A percentile compares a stretch with the other conserved stretches of the same genome.
Evolutionary conservation across 345 rosid species (phyloP).

Genomic region (Sisymbrium irio): DNA sequence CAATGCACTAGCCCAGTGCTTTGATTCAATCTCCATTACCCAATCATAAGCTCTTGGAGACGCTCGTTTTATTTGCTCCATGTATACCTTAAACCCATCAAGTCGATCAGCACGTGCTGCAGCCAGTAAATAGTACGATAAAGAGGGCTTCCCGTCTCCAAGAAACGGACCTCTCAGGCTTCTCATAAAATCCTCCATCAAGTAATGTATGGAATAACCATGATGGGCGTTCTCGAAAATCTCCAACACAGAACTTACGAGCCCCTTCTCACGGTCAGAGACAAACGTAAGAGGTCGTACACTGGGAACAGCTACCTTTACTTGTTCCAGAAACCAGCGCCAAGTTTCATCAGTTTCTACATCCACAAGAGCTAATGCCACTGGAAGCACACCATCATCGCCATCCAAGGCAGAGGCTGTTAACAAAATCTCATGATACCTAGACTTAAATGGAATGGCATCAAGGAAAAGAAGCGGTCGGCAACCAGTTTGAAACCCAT

Average conservation of each 20-base stretch:
- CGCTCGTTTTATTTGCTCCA: constrained; percentile 60
- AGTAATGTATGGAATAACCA: constrained; percentile 71
- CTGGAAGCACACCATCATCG: constrained; percentile 67
- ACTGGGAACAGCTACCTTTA: constrained; percentile 54
- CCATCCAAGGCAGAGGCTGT: constrained; percentile 86
- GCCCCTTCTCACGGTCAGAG: constrained; percentile 71
- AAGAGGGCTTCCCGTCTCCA: constrained; percentile 75
- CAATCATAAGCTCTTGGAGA: constrained; percentile 78
- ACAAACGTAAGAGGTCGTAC: constrained; percentile 64
- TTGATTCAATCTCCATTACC: constrained; percentile 69
- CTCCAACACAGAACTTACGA: constrained; percentile 54
- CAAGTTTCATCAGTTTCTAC: constrained; percentile 70
- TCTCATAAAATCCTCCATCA: constrained; percentile 70
- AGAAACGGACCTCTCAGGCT: constrained; percentile 73
- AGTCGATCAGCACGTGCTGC: constrained; percentile 73
- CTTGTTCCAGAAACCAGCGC: constrained; percentile 81
- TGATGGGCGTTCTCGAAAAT: constrained; percentile 63
- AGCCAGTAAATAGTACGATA: constrained; percentile 58
- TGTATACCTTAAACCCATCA: constrained; percentile 51
- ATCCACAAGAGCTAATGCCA: constrained; percentile 79
- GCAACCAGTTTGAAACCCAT: constrained; percentile 76
- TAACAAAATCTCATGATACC: constrained; percentile 74
- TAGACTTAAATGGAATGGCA: constrained; percentile 61
- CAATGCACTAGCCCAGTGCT: constrained; percentile 61
- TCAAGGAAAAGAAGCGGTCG: constrained; percentile 90